A percentile compares a stretch with the other conserved stretches of the same genome.
phyloP scores from a whole-genome alignment of 495 filamentous ascomycete species.

The Hypoxylon perforatum region DNA sequence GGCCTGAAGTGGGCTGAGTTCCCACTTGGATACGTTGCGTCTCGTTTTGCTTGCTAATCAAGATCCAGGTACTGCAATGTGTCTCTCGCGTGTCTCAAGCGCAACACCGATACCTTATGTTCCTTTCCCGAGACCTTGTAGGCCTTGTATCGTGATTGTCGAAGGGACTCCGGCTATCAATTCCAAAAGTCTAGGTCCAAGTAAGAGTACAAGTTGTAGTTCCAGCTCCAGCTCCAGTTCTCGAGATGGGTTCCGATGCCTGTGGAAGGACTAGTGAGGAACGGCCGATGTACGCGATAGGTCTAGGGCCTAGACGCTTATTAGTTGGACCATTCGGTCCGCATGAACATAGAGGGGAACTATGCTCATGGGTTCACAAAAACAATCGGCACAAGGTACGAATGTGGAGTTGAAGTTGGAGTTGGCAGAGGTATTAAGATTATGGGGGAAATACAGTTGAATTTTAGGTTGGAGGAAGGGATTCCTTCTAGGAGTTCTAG shows the following conservation, averaged over 20 bases:
- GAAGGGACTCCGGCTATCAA: background rate
- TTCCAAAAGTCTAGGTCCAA: background rate
- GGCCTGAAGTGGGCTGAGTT: slow-evolving; percentile 29
- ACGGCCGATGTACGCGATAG: slow-evolving; percentile 31
- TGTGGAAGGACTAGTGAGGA: slow-evolving; percentile 38
- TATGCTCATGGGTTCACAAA: slow-evolving; percentile 7
- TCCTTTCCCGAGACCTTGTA: slow-evolving; percentile 3
- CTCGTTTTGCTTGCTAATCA: slow-evolving; percentile 8
- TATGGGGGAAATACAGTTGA: background rate
- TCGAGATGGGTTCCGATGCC: slow-evolving; percentile 14
- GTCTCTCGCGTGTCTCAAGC: slow-evolving; percentile 32
- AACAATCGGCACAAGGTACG: slow-evolving; percentile 8
- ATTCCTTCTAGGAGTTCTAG: slow-evolving; percentile 16
- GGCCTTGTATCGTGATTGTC: background rate
- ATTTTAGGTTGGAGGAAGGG: slow-evolving; percentile 3
- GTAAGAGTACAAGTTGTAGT: too few species aligned
- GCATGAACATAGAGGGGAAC: slow-evolving; percentile 22
- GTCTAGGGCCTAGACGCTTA: slow-evolving; percentile 34
- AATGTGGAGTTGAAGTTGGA: too few species aligned
- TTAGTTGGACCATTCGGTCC: slow-evolving; percentile 28
- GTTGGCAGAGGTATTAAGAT: background rate
- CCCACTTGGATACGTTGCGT: slow-evolving; percentile 32
- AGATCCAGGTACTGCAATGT: background rate
- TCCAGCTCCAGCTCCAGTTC: too few species aligned
- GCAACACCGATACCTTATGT: background rate